A percentile compares a stretch with the other conserved stretches of the same genome.
phyloP scores from a whole-genome alignment of 257 asterid genomes.

The Thymus mandschuricus region DNA sequence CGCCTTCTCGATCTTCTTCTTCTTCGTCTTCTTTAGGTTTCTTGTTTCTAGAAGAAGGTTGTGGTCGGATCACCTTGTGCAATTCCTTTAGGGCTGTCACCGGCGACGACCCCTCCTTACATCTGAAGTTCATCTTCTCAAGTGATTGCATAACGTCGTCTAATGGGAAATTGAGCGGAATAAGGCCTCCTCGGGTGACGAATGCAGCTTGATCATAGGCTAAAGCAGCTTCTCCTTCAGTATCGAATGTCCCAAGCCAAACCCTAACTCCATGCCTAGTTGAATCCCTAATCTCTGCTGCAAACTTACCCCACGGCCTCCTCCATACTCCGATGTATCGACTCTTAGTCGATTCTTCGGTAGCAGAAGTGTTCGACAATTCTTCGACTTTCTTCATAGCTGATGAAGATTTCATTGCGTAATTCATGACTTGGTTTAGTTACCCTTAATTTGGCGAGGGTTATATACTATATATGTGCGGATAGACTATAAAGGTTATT shows the following conservation, averaged over 20 bases:
- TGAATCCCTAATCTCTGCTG: slow-evolving; percentile 51
- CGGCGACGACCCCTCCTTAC: slow-evolving; percentile 46
- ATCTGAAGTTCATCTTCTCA: slow-evolving; percentile 37
- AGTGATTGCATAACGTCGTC: slow-evolving; percentile 41
- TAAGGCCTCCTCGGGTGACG: slow-evolving; percentile 38
- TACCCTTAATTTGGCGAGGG: not conserved
- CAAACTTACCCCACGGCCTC: slow-evolving; percentile 50
- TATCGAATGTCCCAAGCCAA: slow-evolving; percentile 55
- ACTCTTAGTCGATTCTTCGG: slow-evolving; percentile 2
- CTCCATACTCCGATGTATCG: slow-evolving; percentile 41
- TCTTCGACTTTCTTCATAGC: slow-evolving; percentile 18
- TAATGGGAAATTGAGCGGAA: slow-evolving; percentile 38
- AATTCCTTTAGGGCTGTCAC: slow-evolving; percentile 46
- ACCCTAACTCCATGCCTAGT: slow-evolving; percentile 45
- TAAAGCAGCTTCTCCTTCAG: slow-evolving; percentile 46
- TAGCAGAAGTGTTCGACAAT: not conserved
- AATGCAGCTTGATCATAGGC: slow-evolving; percentile 55
- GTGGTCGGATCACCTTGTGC: slow-evolving; percentile 21
- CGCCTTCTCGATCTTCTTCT: no score
- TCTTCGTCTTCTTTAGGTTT: not conserved
- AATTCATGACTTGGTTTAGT: not conserved
- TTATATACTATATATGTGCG: no score
- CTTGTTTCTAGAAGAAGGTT: not conserved
- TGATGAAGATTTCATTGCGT: slow-evolving; percentile 20
- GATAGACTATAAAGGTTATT: no score